These are phyloP conservation scores for Kokia cookei DNA, from an alignment of 441 rosid species.

Conservation along the genomic window DNA sequence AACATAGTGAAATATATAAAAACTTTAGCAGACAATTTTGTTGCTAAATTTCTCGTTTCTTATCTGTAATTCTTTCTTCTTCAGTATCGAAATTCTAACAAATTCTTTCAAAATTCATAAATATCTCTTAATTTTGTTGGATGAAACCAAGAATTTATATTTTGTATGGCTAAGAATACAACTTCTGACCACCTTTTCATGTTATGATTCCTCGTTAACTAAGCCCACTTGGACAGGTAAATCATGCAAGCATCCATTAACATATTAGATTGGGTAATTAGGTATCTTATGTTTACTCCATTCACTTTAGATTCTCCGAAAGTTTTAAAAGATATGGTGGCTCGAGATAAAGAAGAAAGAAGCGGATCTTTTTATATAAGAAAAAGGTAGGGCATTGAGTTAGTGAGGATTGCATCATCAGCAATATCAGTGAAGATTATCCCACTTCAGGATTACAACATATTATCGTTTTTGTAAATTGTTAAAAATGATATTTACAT, in stretches of 20 bases:
- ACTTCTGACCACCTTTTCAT: background rate
- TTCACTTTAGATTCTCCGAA: background rate
- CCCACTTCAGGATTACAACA: too few relatives aligned
- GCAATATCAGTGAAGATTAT: background rate
- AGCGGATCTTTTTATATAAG: background rate
- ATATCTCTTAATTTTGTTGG: too few relatives aligned
- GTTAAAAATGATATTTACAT: too few relatives aligned
- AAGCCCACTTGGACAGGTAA: background rate
- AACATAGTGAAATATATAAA: too few relatives aligned
- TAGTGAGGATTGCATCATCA: background rate
- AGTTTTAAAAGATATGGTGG: background rate
- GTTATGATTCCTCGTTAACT: background rate
- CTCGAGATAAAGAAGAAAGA: background rate
- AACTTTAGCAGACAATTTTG: too few relatives aligned
- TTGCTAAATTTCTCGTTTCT: too few relatives aligned
- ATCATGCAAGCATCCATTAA: background rate
- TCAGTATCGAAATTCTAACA: too few relatives aligned
- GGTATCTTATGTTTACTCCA: background rate
- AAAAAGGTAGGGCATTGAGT: background rate
- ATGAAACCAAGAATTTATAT: background rate
- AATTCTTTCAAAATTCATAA: too few relatives aligned
- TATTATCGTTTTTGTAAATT: too few relatives aligned
- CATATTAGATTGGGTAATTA: background rate
- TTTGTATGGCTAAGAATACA: background rate
- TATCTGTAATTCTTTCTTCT: too few relatives aligned